Conservation (phyloP, 2,329 filamentous ascomycete species). For the Fusarium sambucinum region DNA sequence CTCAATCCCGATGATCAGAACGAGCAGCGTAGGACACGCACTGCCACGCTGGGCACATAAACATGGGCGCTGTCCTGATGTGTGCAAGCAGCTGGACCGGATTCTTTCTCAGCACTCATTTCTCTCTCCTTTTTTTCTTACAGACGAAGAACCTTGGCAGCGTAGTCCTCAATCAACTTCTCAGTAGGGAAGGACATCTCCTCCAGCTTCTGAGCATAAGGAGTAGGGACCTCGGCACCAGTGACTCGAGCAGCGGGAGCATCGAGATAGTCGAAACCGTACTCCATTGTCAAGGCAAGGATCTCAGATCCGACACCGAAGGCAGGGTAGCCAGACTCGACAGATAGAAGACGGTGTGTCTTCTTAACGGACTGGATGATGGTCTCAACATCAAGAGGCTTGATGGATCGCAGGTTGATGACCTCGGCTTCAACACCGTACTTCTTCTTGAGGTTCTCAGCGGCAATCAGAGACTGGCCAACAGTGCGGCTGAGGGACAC, state of each 20-base stretch:
- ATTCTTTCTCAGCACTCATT: conserved; percentile 27
- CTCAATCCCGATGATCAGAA: conserved; percentile 32
- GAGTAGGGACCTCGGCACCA: conserved; percentile 96
- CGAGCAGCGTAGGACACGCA: conserved; percentile 34
- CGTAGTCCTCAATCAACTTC: conserved; percentile 86
- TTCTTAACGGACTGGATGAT: conserved; percentile 99
- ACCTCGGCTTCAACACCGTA: conserved; percentile 97
- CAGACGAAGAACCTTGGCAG: conserved; percentile 87
- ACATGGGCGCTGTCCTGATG: conserved; percentile 20
- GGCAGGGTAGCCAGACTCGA: conserved; percentile 96
- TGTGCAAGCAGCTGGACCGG: conserved; percentile 28
- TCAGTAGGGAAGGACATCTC: conserved; percentile 96
- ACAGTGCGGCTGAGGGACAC: conserved; percentile 96
- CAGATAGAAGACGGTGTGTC: conserved; percentile 89
- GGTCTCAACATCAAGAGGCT: conserved; percentile 93
- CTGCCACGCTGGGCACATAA: conserved; percentile 23
- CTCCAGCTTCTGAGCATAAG: conserved; percentile 93
- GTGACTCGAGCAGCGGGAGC: conserved; percentile 94
- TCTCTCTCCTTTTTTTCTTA: conserved; percentile 58
- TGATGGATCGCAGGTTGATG: conserved; percentile 97
- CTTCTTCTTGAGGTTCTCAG: conserved; percentile 92
- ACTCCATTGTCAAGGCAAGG: conserved; percentile 94
- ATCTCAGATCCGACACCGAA: conserved; percentile 95
- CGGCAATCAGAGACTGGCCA: conserved; percentile 88
- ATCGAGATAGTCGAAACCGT: conserved; percentile 97